A percentile compares a stretch with the other conserved stretches of the same genome.
Conservation (phyloP, 164 flowering plant species). For the Akebia trifoliata region DNA sequence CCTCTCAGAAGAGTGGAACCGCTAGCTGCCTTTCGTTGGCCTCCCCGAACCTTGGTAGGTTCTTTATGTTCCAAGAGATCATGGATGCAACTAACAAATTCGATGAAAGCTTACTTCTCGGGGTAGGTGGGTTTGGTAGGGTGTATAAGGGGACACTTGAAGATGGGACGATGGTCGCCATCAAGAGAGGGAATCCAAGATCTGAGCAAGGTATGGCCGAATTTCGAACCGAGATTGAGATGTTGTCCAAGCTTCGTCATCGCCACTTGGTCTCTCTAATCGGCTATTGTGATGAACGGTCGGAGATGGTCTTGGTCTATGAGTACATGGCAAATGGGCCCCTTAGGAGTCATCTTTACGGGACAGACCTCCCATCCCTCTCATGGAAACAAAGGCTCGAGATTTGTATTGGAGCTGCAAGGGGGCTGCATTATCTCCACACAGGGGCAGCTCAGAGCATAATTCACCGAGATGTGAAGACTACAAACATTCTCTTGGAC, state of each 20-base stretch:
- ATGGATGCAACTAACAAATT: slow-evolving; percentile 85
- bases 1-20: slow-evolving; percentile 80
- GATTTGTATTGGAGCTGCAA: slow-evolving; percentile 92
- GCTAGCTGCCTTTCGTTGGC: slow-evolving; percentile 81
- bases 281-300: slow-evolving; percentile 87
- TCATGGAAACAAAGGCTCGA: slow-evolving; percentile 92
- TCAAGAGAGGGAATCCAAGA: slow-evolving; percentile 87
- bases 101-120: slow-evolving; percentile 73
- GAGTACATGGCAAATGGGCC: slow-evolving; percentile 98
- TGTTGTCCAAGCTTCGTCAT: slow-evolving; percentile 92
- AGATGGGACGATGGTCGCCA: slow-evolving; percentile 78
- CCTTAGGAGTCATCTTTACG: slow-evolving; percentile 84
- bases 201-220: slow-evolving; percentile 94
- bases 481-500: slow-evolving; percentile 87
- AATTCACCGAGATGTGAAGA: slow-evolving; percentile 92
- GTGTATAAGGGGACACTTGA: slow-evolving; percentile 86
- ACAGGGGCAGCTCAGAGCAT: slow-evolving; percentile 87
- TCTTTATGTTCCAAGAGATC: slow-evolving; percentile 78
- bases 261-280: slow-evolving; percentile 95
- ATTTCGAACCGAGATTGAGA: slow-evolving; percentile 87
- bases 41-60: slow-evolving; percentile 58
- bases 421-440: slow-evolving; percentile 95
- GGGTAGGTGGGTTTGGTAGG: slow-evolving; percentile 97
- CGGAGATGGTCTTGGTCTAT: slow-evolving; percentile 89
- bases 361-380: slow-evolving; percentile 71